Conservation (phyloP, 148 eudicot genomes). For the Camellia sinensis region DNA sequence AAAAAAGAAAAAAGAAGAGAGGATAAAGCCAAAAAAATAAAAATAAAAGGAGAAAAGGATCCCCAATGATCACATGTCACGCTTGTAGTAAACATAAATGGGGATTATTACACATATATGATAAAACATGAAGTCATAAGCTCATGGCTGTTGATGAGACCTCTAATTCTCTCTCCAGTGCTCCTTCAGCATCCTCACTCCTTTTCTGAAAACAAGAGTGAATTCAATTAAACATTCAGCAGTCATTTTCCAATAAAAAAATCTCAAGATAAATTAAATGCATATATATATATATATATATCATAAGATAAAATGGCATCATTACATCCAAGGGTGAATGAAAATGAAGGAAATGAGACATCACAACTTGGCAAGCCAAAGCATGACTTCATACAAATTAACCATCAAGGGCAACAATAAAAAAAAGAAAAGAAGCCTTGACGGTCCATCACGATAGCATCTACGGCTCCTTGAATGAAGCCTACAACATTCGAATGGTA, state of each 20-base stretch:
- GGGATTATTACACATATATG: too few relatives aligned
- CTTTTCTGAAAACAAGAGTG: conserved; percentile 13
- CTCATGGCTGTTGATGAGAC: conserved; percentile 27
- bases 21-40: neutral
- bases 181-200: conserved; percentile 10
- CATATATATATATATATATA: neutral
- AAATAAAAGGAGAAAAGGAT: neutral
- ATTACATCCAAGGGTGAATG: neutral
- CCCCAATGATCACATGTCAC: neutral
- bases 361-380: neutral
- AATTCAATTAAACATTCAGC: neutral
- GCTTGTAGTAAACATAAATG: neutral
- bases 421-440: neutral
- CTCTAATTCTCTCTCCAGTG: conserved; percentile 24
- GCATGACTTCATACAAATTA: neutral
- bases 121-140: conserved; percentile 17
- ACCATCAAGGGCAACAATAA: neutral
- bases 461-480: too few relatives aligned
- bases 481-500: too few relatives aligned
- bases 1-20: neutral
- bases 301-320: neutral
- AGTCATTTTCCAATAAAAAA: neutral
- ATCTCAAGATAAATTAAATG: neutral
- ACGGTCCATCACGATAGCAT: too few relatives aligned
- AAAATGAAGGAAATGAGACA: neutral